These are phyloP conservation scores for Mycena galericulata DNA, from an alignment of 768 basidiomycete species.

Conservation along the genomic window DNA sequence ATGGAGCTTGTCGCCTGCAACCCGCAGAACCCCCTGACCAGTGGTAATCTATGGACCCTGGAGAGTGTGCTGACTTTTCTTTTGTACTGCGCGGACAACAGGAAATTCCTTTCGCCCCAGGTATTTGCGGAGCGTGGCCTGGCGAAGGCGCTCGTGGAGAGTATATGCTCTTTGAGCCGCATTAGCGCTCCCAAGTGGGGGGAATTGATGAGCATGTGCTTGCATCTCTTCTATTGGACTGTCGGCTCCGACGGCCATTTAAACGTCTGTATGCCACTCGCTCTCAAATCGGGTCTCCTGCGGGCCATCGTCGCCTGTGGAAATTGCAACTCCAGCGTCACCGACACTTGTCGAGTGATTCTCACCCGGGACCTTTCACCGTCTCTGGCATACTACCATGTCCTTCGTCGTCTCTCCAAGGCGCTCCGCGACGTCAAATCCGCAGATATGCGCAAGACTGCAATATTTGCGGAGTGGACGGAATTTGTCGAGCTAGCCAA, in stretches of 20 bases:
- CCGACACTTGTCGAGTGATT: background rate
- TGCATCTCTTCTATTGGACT: slow-evolving; percentile 9
- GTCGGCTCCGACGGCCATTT: background rate
- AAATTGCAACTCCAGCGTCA: background rate
- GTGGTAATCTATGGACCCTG: too few relatives aligned
- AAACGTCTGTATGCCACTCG: background rate
- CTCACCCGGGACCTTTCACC: background rate
- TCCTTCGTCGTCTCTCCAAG: background rate
- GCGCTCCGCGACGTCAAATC: background rate
- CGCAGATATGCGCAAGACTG: background rate
- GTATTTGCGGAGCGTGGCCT: background rate
- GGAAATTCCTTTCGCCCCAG: background rate
- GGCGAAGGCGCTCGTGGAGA: background rate
- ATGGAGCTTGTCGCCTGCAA: too few relatives aligned
- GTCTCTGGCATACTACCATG: slow-evolving; percentile 1
- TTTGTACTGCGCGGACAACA: too few relatives aligned
- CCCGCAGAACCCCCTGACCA: too few relatives aligned
- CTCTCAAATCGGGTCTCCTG: slow-evolving; percentile 5
- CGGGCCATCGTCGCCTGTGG: slow-evolving; percentile 8
- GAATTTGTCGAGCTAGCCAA: slow-evolving; percentile 3
- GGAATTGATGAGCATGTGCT: background rate
- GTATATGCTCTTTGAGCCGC: background rate
- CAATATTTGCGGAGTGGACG: slow-evolving; percentile 6
- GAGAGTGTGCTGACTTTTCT: too few relatives aligned
- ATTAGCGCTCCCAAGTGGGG: background rate